These are phyloP conservation scores for Kwoniella pini DNA, from an alignment of 768 basidiomycete species.

Conservation along the genomic window DNA sequence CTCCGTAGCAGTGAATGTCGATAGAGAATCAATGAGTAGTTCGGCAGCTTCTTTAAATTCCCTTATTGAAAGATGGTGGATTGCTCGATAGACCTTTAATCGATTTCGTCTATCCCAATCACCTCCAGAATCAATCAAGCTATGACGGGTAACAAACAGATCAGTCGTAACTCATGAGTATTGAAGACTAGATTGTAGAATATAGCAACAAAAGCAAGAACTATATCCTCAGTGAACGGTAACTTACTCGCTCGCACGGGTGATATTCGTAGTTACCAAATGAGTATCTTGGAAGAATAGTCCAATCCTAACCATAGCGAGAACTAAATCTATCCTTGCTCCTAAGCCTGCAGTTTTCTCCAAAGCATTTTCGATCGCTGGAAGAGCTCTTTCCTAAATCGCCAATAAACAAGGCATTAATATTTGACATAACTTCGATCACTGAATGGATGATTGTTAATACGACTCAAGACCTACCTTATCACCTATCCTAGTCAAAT, in stretches of 20 bases:
- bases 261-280: slow-evolving; percentile 69
- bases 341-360: slow-evolving; percentile 92
- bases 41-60: slow-evolving; percentile 85
- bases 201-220: too few species aligned
- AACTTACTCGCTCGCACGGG: slow-evolving; percentile 76
- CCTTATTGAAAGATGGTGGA: slow-evolving; percentile 82
- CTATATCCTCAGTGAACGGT: too few species aligned
- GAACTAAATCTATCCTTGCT: slow-evolving; percentile 85
- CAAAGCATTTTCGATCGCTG: slow-evolving; percentile 77
- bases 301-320: slow-evolving; percentile 83
- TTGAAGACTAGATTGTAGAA: neutral
- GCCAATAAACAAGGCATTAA: too few species aligned
- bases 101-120: slow-evolving; percentile 98
- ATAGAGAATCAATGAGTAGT: slow-evolving; percentile 83
- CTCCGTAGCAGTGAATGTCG: slow-evolving; percentile 92
- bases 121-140: slow-evolving; percentile 89
- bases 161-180: neutral
- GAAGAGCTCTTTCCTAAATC: slow-evolving; percentile 77
- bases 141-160: too few species aligned
- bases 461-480: slow-evolving; percentile 59
- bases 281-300: slow-evolving; percentile 82
- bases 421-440: neutral
- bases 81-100: slow-evolving; percentile 89
- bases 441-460: too few species aligned
- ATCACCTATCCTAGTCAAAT: slow-evolving; percentile 85